Evolutionary conservation across 2,329 filamentous ascomycete species (phyloP).

Genomic region (Xylariomycetidae sp.): DNA sequence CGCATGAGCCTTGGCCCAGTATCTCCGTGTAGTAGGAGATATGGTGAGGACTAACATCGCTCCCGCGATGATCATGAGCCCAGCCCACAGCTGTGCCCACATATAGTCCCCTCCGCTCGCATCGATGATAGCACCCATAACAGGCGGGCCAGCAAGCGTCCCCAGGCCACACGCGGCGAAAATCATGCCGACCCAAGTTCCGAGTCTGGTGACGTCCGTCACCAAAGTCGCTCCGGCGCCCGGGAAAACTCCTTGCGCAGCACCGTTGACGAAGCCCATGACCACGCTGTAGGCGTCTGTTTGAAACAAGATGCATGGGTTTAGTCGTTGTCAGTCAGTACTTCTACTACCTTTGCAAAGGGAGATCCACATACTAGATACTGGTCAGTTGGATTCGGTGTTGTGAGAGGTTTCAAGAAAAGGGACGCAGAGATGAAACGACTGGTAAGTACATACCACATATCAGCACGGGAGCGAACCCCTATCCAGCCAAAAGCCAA

Average conservation of each 20-base stretch:
- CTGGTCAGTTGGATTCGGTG: no score
- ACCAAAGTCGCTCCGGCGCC: conserved; percentile 16
- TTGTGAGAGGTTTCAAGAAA: no score
- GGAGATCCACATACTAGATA: no score
- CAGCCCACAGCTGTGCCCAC: conserved; percentile 17
- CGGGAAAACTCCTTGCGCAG: conserved; percentile 17
- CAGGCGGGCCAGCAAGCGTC: conserved; percentile 18
- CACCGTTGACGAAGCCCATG: conserved; percentile 20
- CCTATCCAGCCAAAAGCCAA: conserved; percentile 51
- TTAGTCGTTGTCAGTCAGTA: no score
- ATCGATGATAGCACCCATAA: conserved; percentile 20
- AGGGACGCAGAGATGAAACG: no score
- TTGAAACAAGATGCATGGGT: no score
- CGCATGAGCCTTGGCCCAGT: no score
- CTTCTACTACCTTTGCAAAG: no score
- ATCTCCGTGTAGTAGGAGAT: no score
- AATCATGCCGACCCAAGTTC: conserved; percentile 21
- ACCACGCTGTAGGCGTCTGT: conserved; percentile 17
- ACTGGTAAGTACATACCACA: no score
- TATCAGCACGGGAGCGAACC: conserved; percentile 27
- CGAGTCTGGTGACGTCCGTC: conserved; percentile 16
- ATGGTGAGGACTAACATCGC: conserved; percentile 6
- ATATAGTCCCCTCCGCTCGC: conserved; percentile 13
- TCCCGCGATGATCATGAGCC: conserved; percentile 13
- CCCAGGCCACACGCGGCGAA: conserved; percentile 17